Evolutionary conservation across 164 flowering plant species (phyloP).

Genomic region (Tetrastigma voinierianum): DNA sequence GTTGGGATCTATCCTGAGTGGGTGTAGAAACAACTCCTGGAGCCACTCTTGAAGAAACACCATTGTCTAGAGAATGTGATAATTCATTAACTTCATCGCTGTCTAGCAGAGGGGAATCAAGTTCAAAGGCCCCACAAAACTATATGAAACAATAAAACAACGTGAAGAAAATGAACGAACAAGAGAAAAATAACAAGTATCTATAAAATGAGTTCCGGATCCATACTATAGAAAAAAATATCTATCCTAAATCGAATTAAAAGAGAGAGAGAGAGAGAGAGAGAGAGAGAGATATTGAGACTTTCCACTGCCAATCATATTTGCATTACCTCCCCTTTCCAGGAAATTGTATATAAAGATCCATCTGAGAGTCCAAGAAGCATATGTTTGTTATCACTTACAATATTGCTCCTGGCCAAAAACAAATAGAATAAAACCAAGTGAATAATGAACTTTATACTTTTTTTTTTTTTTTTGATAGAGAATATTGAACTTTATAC

Average conservation of each 20-base stretch:
- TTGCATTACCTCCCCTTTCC: constrained; percentile 96
- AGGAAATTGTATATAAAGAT: constrained; percentile 73
- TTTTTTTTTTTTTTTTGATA: too few relatives aligned
- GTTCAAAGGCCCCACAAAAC: constrained; percentile 65
- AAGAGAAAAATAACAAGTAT: background rate
- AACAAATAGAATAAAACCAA: constrained; percentile 3
- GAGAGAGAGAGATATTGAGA: background rate
- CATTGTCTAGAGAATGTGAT: constrained; percentile 53
- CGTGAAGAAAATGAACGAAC: constrained; percentile 5
- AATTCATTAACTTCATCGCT: constrained; percentile 25
- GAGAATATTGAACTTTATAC: background rate
- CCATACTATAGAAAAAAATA: background rate
- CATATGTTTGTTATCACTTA: constrained; percentile 77
- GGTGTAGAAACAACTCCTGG: constrained; percentile 17
- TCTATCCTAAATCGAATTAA: background rate
- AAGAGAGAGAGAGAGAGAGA: background rate
- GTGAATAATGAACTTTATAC: background rate
- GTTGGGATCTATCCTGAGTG: constrained; percentile 18
- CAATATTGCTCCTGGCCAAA: constrained; percentile 81
- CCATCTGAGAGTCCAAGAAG: constrained; percentile 89
- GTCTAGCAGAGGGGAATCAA: constrained; percentile 27
- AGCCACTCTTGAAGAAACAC: constrained; percentile 40
- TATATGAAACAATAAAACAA: constrained; percentile 23
- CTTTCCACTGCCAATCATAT: background rate
- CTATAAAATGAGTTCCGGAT: background rate